Conservation (phyloP, 2,329 filamentous ascomycete species). For the Amauroascus niger region DNA sequence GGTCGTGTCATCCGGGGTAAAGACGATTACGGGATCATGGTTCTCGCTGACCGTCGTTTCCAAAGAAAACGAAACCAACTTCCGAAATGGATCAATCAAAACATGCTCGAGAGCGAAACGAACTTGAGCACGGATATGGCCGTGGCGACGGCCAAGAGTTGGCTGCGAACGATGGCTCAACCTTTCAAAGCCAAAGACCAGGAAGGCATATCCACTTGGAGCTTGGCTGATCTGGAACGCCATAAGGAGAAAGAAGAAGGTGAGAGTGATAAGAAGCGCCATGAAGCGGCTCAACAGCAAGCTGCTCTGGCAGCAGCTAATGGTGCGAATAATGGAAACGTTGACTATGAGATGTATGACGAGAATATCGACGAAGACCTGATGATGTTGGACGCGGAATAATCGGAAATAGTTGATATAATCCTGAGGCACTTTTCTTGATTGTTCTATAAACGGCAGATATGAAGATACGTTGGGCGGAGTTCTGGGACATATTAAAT, state of each 20-base stretch:
- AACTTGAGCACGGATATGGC: conserved; percentile 96
- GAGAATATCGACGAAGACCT: conserved; percentile 35
- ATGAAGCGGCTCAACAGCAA: conserved; percentile 41
- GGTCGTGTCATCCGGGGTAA: conserved; percentile 91
- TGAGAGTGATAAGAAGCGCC: conserved; percentile 52
- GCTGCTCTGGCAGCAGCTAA: conserved; percentile 16
- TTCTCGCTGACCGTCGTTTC: conserved; percentile 86
- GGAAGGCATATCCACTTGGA: conserved; percentile 91
- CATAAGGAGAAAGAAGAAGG: conserved; percentile 61
- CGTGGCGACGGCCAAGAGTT: conserved; percentile 76
- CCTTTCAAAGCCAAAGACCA: conserved; percentile 75
- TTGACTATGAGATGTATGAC: conserved; percentile 34
- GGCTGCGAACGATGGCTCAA: conserved; percentile 83
- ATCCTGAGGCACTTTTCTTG: neutral
- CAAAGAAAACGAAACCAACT: conserved; percentile 83
- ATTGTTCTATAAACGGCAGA: neutral
- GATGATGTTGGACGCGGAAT: conserved; percentile 28
- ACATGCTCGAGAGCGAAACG: conserved; percentile 70
- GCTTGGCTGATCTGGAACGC: conserved; percentile 61
- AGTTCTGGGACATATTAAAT: neutral
- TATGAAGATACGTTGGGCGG: neutral
- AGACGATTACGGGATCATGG: conserved; percentile 99
- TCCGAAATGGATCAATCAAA: conserved; percentile 93
- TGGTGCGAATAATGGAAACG: conserved; percentile 19
- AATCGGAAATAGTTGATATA: conserved; percentile 11